These are phyloP conservation scores for Tuber magnatum DNA, from an alignment of 495 filamentous ascomycete genomes.

Conservation along the genomic window DNA sequence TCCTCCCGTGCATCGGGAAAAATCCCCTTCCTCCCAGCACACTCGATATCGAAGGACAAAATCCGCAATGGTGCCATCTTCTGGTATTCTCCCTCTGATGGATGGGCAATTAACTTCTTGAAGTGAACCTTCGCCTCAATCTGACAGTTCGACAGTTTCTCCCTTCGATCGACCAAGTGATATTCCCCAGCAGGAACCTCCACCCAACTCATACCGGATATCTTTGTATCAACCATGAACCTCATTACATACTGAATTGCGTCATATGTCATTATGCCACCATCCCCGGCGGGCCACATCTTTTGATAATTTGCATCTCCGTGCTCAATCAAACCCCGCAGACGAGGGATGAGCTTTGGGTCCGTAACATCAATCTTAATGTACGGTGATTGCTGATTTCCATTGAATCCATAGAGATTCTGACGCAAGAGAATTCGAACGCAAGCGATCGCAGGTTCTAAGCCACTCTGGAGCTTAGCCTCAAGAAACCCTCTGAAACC, in stretches of 20 bases:
- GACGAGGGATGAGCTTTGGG: slow-evolving; percentile 65
- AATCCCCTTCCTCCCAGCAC: slow-evolving; percentile 91
- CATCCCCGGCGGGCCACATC: slow-evolving; percentile 69
- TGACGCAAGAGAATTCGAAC: slow-evolving; percentile 74
- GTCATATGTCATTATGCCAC: slow-evolving; percentile 77
- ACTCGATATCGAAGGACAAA: slow-evolving; percentile 97
- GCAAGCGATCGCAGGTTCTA: slow-evolving; percentile 56
- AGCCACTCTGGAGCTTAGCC: slow-evolving; percentile 56
- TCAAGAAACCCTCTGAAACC: slow-evolving; percentile 73
- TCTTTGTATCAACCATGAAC: slow-evolving; percentile 95
- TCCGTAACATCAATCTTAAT: slow-evolving; percentile 88
- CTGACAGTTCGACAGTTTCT: slow-evolving; percentile 83
- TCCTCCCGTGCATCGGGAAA: slow-evolving; percentile 89
- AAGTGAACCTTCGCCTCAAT: slow-evolving; percentile 85
- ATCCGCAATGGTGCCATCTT: slow-evolving; percentile 96
- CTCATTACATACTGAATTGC: slow-evolving; percentile 88
- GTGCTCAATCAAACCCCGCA: slow-evolving; percentile 65
- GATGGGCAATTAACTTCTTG: slow-evolving; percentile 73
- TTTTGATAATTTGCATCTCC: slow-evolving; percentile 80
- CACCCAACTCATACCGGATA: slow-evolving; percentile 96
- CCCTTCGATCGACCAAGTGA: slow-evolving; percentile 51
- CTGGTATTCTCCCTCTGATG: slow-evolving; percentile 89
- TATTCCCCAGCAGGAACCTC: slow-evolving; percentile 72
- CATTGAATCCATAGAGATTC: slow-evolving; percentile 86
- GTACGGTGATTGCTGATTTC: slow-evolving; percentile 84